Conservation (phyloP, 768 basidiomycete species). For the Cubamyces lactineus region DNA sequence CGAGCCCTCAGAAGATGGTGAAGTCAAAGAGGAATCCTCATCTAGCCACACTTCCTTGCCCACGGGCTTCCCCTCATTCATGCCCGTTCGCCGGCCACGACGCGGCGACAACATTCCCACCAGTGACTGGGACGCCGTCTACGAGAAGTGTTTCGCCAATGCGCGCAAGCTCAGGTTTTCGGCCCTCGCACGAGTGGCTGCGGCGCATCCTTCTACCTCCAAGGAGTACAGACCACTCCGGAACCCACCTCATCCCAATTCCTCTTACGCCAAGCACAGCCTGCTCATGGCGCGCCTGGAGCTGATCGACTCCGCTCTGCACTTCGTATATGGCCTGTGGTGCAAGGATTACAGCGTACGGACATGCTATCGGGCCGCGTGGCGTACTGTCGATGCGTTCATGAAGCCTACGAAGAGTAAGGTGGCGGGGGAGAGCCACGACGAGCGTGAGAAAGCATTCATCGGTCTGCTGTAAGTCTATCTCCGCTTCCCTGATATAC, state of each 20-base stretch:
- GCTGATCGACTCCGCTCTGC: constrained; percentile 78
- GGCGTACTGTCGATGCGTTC: constrained; percentile 71
- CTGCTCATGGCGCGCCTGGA: constrained; percentile 78
- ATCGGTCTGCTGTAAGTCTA: constrained; percentile 78
- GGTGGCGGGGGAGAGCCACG: constrained; percentile 53
- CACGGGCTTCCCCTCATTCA: constrained; percentile 7
- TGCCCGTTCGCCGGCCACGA: constrained; percentile 70
- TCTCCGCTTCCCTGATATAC: constrained; percentile 3
- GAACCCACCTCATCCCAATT: constrained; percentile 65
- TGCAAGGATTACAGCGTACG: constrained; percentile 65
- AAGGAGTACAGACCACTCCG: constrained; percentile 65
- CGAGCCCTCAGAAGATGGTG: constrained; percentile 51
- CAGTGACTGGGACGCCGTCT: constrained; percentile 60
- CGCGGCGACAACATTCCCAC: constrained; percentile 48
- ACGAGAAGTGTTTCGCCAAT: constrained; percentile 69
- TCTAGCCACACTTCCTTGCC: constrained; percentile 1
- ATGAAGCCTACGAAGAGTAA: constrained; percentile 74
- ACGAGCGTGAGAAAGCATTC: constrained; percentile 60
- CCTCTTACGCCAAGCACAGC: constrained; percentile 75
- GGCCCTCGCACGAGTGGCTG: constrained; percentile 78
- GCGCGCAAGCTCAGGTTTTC: constrained; percentile 84
- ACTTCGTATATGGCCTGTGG: constrained; percentile 86
- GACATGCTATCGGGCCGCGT: constrained; percentile 59
- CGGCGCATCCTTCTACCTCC: constrained; percentile 66
- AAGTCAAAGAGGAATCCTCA: constrained; percentile 45